phyloP scores from a whole-genome alignment of 441 rosid genomes.

The Euphorbia celastroides region DNA sequence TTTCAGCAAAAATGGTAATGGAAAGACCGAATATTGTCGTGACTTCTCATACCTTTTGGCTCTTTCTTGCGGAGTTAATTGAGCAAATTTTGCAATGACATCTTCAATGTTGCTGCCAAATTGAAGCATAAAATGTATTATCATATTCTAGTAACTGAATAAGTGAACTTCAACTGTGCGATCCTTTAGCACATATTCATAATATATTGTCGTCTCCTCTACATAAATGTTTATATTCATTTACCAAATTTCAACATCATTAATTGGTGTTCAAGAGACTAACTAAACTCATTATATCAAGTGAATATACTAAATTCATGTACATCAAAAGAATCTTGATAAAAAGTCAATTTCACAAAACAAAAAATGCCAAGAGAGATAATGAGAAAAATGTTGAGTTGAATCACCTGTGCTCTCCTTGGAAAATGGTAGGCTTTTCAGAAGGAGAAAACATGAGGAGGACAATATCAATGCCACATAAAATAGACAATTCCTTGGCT shows the following conservation, averaged over 20 bases:
- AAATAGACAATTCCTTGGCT: slow-evolving; percentile 61
- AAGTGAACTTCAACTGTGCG: too few relatives aligned
- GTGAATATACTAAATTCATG: not conserved
- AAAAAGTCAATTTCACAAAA: not conserved
- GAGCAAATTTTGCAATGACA: slow-evolving; percentile 57
- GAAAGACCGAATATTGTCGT: slow-evolving; percentile 4
- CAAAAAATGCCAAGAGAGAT: too few relatives aligned
- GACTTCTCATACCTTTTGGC: slow-evolving; percentile 45
- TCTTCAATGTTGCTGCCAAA: slow-evolving; percentile 53
- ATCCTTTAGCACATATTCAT: too few relatives aligned
- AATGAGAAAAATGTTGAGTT: not conserved
- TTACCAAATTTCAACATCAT: not conserved
- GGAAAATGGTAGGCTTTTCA: slow-evolving; percentile 56
- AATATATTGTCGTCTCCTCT: too few relatives aligned
- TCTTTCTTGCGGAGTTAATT: slow-evolving; percentile 63
- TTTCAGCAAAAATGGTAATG: slow-evolving; percentile 6
- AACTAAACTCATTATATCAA: not conserved
- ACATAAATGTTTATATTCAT: not conserved
- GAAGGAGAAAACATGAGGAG: slow-evolving; percentile 80
- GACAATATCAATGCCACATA: slow-evolving; percentile 60
- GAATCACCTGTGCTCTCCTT: slow-evolving; percentile 48
- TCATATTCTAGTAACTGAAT: not conserved
- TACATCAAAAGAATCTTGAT: not conserved
- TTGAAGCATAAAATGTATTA: slow-evolving; percentile 9
- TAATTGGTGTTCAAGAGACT: not conserved